Evolutionary conservation across 129 eudicot species (phyloP).

Genomic region (Tagetes patula): DNA sequence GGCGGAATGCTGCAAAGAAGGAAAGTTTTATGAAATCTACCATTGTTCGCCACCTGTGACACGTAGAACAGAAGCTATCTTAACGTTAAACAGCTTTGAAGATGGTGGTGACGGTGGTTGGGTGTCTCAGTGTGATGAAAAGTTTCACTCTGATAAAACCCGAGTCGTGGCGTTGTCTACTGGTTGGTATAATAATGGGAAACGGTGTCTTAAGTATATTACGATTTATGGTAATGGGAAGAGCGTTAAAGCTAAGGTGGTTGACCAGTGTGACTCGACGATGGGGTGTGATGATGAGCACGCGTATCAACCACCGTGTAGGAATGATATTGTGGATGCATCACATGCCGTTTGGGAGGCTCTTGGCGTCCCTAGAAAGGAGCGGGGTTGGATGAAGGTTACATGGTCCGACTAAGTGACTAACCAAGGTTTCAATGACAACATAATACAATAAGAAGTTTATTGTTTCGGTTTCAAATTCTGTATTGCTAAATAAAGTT

Average conservation of each 20-base stretch:
- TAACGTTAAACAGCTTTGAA: background rate
- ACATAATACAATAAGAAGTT: background rate
- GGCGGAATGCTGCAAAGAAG: constrained; percentile 34
- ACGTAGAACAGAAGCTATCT: background rate
- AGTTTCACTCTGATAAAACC: constrained; percentile 1
- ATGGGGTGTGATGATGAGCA: constrained; percentile 44
- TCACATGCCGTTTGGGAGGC: constrained; percentile 53
- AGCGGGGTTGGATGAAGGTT: constrained; percentile 35
- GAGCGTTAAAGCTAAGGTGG: background rate
- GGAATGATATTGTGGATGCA: constrained; percentile 52
- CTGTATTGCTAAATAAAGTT: background rate
- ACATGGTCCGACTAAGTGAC: constrained; percentile 39
- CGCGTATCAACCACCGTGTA: constrained; percentile 39
- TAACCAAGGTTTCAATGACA: background rate
- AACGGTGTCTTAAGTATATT: background rate
- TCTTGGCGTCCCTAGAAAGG: constrained; percentile 32
- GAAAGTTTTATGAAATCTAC: constrained; percentile 32
- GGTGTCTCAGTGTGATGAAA: constrained; percentile 17
- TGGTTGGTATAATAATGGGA: background rate
- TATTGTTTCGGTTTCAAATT: background rate
- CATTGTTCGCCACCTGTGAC: constrained; percentile 43
- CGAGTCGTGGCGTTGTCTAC: constrained; percentile 20
- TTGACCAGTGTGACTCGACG: constrained; percentile 49
- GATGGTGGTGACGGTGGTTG: background rate
- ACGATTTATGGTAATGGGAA: background rate